Evolutionary conservation across 2,329 filamentous ascomycete genomes (phyloP).

Genomic region (Pyrenochaeta sp.): DNA sequence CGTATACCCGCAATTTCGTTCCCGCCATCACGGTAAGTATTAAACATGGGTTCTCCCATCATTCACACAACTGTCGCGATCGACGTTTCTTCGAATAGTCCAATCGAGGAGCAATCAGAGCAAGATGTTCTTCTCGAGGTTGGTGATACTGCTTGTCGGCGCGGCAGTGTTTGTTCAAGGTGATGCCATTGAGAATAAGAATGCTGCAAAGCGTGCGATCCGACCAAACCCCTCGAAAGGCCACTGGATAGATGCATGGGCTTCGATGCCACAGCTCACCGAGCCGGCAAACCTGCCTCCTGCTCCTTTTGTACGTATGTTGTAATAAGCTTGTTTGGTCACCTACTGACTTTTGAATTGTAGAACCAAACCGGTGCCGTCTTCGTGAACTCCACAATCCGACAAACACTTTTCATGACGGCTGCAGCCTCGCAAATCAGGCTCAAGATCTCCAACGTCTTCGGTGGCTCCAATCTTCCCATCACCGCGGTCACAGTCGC

Average conservation of each 20-base stretch:
- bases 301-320: constrained; percentile 58
- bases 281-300: constrained; percentile 70
- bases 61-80: neutral
- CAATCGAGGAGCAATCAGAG: neutral
- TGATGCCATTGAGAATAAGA: constrained; percentile 9
- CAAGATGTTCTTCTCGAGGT: constrained; percentile 25
- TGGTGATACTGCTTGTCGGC: constrained; percentile 22
- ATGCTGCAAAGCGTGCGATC: constrained; percentile 18
- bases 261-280: constrained; percentile 71
- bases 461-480: constrained; percentile 67
- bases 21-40: constrained; percentile 12
- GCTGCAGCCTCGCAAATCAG: constrained; percentile 66
- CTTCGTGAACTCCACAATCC: constrained; percentile 70
- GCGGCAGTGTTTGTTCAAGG: constrained; percentile 20
- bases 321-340: neutral
- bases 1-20: constrained; percentile 27
- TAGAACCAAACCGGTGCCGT: constrained; percentile 63
- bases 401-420: constrained; percentile 70
- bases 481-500: constrained; percentile 68
- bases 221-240: constrained; percentile 43
- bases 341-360: neutral
- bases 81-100: neutral
- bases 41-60: constrained; percentile 20
- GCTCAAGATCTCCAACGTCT: constrained; percentile 71
- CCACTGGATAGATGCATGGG: constrained; percentile 71